phyloP scores from a whole-genome alignment of 108 stramenopile species.

The Cylindrotheca closterium region DNA sequence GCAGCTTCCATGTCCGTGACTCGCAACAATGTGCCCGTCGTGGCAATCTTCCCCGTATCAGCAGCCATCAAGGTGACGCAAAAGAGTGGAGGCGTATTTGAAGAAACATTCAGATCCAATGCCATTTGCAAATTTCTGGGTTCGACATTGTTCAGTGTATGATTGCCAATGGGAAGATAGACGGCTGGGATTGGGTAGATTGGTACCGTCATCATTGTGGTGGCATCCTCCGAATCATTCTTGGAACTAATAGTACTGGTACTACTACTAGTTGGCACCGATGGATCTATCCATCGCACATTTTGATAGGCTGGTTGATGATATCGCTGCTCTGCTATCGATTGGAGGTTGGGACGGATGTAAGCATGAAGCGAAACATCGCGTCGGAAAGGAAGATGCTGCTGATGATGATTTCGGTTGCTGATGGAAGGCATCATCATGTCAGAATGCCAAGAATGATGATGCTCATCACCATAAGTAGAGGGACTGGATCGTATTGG shows the following conservation, averaged over 20 bases:
- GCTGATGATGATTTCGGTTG: too few species aligned
- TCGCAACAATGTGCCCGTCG: constrained; percentile 59
- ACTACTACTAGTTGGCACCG: not conserved
- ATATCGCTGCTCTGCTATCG: not conserved
- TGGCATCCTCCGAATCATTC: not conserved
- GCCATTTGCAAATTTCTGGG: constrained; percentile 78
- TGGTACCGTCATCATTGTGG: constrained; percentile 31
- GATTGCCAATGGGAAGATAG: constrained; percentile 47
- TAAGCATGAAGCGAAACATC: too few species aligned
- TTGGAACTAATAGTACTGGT: not conserved
- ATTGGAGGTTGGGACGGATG: not conserved
- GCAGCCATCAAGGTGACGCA: constrained; percentile 55
- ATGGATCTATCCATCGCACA: not conserved
- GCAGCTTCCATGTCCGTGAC: constrained; percentile 31
- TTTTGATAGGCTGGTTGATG: not conserved
- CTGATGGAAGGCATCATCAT: too few species aligned
- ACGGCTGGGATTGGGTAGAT: constrained; percentile 64
- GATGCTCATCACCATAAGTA: too few species aligned
- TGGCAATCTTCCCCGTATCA: constrained; percentile 68
- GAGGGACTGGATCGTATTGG: too few species aligned
- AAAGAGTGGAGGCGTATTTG: constrained; percentile 15
- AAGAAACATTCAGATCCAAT: constrained; percentile 24
- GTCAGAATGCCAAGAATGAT: too few species aligned
- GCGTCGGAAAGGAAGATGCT: too few species aligned
- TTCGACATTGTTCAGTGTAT: constrained; percentile 73